Evolutionary conservation across 2,329 filamentous ascomycete genomes (phyloP).

Genomic region (Pseudocercospora pini-densiflorae): DNA sequence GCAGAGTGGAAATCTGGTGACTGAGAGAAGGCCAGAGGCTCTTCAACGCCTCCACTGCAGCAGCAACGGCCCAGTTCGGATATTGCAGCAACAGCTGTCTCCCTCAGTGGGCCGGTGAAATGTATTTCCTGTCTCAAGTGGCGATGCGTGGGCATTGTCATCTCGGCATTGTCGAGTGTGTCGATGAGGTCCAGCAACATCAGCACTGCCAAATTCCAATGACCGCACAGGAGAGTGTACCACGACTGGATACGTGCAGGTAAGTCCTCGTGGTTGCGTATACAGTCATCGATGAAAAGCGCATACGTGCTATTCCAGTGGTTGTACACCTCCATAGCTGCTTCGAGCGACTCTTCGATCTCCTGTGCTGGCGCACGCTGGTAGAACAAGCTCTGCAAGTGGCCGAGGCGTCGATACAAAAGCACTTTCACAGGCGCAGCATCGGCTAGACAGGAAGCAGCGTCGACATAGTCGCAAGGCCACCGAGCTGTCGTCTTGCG

Average conservation of each 20-base stretch:
- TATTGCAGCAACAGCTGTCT: constrained; percentile 18
- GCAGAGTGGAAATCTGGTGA: constrained; percentile 26
- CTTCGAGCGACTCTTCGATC: constrained; percentile 22
- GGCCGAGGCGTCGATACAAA: constrained; percentile 24
- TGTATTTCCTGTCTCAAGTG: constrained; percentile 12
- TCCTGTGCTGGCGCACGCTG: constrained; percentile 13
- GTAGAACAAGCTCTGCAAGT: constrained; percentile 26
- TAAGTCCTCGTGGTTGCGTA: constrained; percentile 23
- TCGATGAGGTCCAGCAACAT: constrained; percentile 27
- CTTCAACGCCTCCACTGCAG: not conserved
- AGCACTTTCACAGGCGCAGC: constrained; percentile 30
- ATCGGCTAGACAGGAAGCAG: constrained; percentile 26
- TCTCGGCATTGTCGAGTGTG: constrained; percentile 11
- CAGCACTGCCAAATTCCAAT: constrained; percentile 28
- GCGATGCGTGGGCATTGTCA: constrained; percentile 19
- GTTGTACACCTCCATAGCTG: constrained; percentile 25
- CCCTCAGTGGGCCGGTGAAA: constrained; percentile 14
- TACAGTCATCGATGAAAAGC: constrained; percentile 28
- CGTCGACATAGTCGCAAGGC: constrained; percentile 27
- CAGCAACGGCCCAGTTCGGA: constrained; percentile 26
- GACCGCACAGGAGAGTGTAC: constrained; percentile 28
- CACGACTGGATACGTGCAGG: constrained; percentile 28
- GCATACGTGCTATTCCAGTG: constrained; percentile 27
- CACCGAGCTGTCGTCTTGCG: constrained; percentile 23
- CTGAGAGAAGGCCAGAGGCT: constrained; percentile 20